A percentile compares a stretch with the other conserved stretches of the same genome.
These are phyloP conservation scores for Leccinum broughii DNA, from an alignment of 768 basidiomycete genomes.

Conservation along the genomic window DNA sequence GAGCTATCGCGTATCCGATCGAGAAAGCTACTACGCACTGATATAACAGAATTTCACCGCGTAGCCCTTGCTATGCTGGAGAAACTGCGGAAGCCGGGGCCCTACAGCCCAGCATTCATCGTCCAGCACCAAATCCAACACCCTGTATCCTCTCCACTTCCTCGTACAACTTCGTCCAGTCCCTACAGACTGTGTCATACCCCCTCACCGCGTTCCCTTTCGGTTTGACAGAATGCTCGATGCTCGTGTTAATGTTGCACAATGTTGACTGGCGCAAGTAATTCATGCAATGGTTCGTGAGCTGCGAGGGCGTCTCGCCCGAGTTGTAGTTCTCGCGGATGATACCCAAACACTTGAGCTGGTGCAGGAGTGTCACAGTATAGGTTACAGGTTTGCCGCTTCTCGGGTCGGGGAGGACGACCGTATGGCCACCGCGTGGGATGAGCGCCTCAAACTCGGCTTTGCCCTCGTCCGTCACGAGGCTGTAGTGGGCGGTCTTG, in stretches of 20 bases:
- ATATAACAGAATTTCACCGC: not conserved
- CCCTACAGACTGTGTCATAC: slow-evolving; percentile 14
- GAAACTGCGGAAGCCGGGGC: too few relatives aligned
- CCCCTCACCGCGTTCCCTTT: slow-evolving; percentile 10
- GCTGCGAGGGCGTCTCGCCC: slow-evolving; percentile 5
- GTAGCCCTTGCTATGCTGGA: not conserved
- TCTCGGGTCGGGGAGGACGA: slow-evolving; percentile 10
- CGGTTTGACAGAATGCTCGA: slow-evolving; percentile 14
- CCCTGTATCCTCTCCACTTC: slow-evolving; percentile 14
- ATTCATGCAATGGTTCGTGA: slow-evolving; percentile 13
- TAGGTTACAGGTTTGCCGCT: slow-evolving; percentile 14
- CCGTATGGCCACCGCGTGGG: slow-evolving; percentile 8
- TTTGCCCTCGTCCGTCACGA: slow-evolving; percentile 14
- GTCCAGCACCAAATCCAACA: not conserved
- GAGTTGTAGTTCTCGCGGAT: slow-evolving; percentile 9
- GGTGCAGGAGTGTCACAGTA: slow-evolving; percentile 15
- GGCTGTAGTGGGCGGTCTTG: slow-evolving; percentile 15
- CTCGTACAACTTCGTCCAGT: slow-evolving; percentile 15
- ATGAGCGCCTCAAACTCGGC: slow-evolving; percentile 18
- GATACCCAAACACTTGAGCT: slow-evolving; percentile 15
- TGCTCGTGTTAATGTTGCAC: slow-evolving; percentile 14
- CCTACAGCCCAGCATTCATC: not conserved
- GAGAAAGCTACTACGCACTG: not conserved
- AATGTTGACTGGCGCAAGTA: slow-evolving; percentile 14
- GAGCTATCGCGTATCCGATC: too few relatives aligned